These are phyloP conservation scores for Hypsizygus marmoreus DNA, from an alignment of 768 basidiomycete species.

Conservation along the genomic window DNA sequence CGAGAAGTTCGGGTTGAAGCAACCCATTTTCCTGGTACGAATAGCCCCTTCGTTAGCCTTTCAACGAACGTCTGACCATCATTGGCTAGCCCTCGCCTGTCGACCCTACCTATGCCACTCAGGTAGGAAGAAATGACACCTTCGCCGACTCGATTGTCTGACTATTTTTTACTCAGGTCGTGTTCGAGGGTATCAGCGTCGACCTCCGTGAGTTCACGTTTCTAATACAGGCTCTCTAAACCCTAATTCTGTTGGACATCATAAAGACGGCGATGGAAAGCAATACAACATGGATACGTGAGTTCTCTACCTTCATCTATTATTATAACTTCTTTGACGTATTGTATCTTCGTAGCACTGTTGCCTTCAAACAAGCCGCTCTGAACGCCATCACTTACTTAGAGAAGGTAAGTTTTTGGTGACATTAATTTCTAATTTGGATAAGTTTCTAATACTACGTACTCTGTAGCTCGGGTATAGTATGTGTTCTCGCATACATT, in stretches of 20 bases:
- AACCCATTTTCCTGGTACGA: constrained; percentile 72
- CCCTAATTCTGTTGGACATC: no score
- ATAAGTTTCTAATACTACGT: constrained; percentile 4
- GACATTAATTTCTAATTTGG: no score
- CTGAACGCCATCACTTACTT: constrained; percentile 76
- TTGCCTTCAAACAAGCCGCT: constrained; percentile 81
- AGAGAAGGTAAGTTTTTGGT: constrained; percentile 61
- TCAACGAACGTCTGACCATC: neutral
- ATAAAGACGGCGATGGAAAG: constrained; percentile 74
- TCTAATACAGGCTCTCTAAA: neutral
- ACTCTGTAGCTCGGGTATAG: constrained; percentile 66
- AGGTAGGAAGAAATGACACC: constrained; percentile 33
- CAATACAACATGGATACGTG: constrained; percentile 81
- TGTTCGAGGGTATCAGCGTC: constrained; percentile 77
- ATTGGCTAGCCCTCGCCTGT: constrained; percentile 69
- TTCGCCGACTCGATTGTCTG: constrained; percentile 1
- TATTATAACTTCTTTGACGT: neutral
- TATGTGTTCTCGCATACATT: constrained; percentile 32
- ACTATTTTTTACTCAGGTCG: constrained; percentile 39
- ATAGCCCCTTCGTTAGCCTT: neutral
- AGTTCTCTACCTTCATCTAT: constrained; percentile 16
- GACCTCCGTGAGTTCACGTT: constrained; percentile 54
- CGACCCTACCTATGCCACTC: constrained; percentile 74
- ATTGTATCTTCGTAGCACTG: no score
- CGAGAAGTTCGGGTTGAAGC: constrained; percentile 71